These are phyloP conservation scores for Adansonia grandidieri DNA, from an alignment of 441 rosid species.

Conservation along the genomic window DNA sequence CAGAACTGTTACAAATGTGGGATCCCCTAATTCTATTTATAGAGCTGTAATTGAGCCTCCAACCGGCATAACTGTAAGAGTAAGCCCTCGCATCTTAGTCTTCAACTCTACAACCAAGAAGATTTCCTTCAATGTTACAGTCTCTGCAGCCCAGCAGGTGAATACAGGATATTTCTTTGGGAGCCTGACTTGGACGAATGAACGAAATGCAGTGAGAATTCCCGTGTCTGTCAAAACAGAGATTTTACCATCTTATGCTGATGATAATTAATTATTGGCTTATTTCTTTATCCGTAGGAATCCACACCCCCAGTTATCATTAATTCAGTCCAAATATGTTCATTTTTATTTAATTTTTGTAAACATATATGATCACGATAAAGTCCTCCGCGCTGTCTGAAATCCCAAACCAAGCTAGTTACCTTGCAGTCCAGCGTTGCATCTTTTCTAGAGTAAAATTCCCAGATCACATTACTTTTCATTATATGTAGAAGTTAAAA, in stretches of 20 bases:
- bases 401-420: background rate
- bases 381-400: background rate
- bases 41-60: constrained; percentile 43
- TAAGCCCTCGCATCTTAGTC: constrained; percentile 37
- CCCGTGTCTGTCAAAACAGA: constrained; percentile 54
- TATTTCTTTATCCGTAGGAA: background rate
- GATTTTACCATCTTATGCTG: constrained; percentile 10
- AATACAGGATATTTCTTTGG: constrained; percentile 63
- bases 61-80: constrained; percentile 32
- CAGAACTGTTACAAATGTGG: constrained; percentile 43
- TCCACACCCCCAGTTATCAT: background rate
- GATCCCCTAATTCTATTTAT: constrained; percentile 34
- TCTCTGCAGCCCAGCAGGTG: constrained; percentile 21
- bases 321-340: background rate
- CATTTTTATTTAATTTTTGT: background rate
- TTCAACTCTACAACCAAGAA: constrained; percentile 34
- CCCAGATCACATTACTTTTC: background rate
- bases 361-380: background rate
- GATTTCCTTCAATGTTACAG: constrained; percentile 37
- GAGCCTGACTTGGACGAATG: constrained; percentile 63
- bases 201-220: constrained; percentile 59
- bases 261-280: background rate
- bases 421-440: background rate
- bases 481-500: background rate
- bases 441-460: background rate